Base-by-base conservation (phyloP, 306 rosid genomes). In the Fragaria nilgerrensis region DNA sequence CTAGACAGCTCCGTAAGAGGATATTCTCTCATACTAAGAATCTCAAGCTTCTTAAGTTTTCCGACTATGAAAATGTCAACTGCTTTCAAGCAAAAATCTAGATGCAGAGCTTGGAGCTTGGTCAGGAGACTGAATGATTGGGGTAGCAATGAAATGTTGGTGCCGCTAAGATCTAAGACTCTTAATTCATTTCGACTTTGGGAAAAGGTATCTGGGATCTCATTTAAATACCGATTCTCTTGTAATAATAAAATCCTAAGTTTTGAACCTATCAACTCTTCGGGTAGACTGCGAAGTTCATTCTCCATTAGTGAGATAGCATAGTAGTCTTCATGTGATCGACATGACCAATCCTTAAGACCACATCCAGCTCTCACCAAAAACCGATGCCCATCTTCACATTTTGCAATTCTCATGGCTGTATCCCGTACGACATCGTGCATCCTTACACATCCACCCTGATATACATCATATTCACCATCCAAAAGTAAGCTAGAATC, bases 191-290 rank as follows among this genome's bases (percentile, higher is more conserved):
- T 65, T 3, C 3, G 9, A 32, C 12, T 39, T 13, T 50, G 11
- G 25, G 20, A 50, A 1, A 79, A 79, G 0, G 8, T 12, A 0
- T 5, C 3, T 15, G 82, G 58, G 41, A 79, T 72, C 55, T 62
- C 47, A 7, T 23, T 0, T 3, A 22, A 23, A 58, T 27, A 0
- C 27, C 0, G 0, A 27, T 25, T 61, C 0, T 0, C 0, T 0
- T 25, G 4, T 4, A 61, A 9, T 23, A 27, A 61, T 0, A 61
- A 13, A 61, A 61, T 11, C 9, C 12, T 9, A 32, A 25, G 37
- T 1, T 61, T 12, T 27, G 37, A 19, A 61, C 34, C 1, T 58
- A 58, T 5, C 34, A 23, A 11, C 34, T 27, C 9, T 0, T 25
- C 1, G 9, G 66, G 37, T 0, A 61, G 37, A 17, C 4, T 27